Percentiles rank a stretch among this genome's conserved stretches.
phyloP scores from a whole-genome alignment of 805 yeast genomes.

The Candida krabiensis region DNA sequence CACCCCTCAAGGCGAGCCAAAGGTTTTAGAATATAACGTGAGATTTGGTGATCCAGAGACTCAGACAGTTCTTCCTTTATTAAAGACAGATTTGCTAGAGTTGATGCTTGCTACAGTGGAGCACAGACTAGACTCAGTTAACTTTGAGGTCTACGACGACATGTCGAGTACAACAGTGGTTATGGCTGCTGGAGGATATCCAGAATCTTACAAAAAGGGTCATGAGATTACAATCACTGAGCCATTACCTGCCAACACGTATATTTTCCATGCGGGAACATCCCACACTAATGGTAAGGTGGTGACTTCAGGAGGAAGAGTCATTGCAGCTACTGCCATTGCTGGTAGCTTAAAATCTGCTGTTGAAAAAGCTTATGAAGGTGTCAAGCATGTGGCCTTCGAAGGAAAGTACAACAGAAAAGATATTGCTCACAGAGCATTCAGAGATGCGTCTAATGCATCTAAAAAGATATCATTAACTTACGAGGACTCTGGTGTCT shows the following conservation, averaged over 20 bases:
- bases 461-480: conserved; percentile 54
- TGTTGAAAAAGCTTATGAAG: conserved; percentile 81
- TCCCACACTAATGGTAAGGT: conserved; percentile 52
- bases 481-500: conserved; percentile 95
- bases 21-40: conserved; percentile 94
- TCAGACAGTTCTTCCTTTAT: conserved; percentile 89
- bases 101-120: conserved; percentile 92
- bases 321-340: conserved; percentile 88
- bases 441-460: conserved; percentile 47
- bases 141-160: conserved; percentile 49
- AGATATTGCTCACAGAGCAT: conserved; percentile 96
- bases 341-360: conserved; percentile 76
- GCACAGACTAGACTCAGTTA: conserved; percentile 85
- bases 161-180: conserved; percentile 89
- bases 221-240: conserved; percentile 68
- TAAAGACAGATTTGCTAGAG: conserved; percentile 90
- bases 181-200: conserved; percentile 96
- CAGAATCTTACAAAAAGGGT: conserved; percentile 82
- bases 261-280: conserved; percentile 98
- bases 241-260: conserved; percentile 54
- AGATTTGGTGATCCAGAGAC: conserved; percentile 99
- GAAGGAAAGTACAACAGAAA: conserved; percentile 77
- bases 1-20: conserved; percentile 77
- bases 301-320: conserved; percentile 94
- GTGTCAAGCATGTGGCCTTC: conserved; percentile 76